Percentiles rank a stretch among this genome's conserved stretches.
Conservation (phyloP, 805 yeast species). For the Kregervanrija fluxuum region DNA sequence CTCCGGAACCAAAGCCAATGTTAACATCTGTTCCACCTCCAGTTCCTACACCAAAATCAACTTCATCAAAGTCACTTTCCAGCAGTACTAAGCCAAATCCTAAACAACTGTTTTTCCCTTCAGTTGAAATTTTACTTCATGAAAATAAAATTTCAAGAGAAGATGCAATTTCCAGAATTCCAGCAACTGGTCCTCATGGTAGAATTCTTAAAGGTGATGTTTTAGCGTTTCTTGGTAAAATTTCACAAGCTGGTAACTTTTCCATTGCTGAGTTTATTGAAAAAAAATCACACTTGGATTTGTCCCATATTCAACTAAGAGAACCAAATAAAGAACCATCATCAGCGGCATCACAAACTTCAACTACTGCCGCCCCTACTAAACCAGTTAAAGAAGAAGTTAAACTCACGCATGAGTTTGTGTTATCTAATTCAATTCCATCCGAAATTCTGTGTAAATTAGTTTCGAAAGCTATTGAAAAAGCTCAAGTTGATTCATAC, state of each 20-base stretch:
- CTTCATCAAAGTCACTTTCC: conserved; percentile 20
- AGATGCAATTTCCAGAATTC: conserved; percentile 65
- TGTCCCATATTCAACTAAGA: conserved; percentile 54
- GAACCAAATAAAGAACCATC: conserved; percentile 4
- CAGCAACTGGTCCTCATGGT: conserved; percentile 87
- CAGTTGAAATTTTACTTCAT: conserved; percentile 62
- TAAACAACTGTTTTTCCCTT: conserved; percentile 64
- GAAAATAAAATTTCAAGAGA: conserved; percentile 54
- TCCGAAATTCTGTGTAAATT: conserved; percentile 25
- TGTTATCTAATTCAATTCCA: conserved; percentile 23
- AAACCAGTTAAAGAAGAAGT: conserved; percentile 30
- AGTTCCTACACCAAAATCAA: conserved; percentile 13
- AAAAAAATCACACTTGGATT: conserved; percentile 56
- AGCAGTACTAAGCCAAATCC: conserved; percentile 47
- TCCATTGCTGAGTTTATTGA: conserved; percentile 50
- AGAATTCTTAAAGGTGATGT: conserved; percentile 88
- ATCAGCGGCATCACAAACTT: conserved; percentile 9
- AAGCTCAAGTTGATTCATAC: conserved; percentile 40
- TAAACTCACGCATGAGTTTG: conserved; percentile 26
- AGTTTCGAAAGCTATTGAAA: conserved; percentile 36
- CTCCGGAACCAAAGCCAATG: conserved; percentile 14
- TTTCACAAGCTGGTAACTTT: conserved; percentile 47
- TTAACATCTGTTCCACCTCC: conserved; percentile 15
- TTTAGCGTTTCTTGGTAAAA: conserved; percentile 71
- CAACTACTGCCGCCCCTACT: conserved; percentile 5